A percentile compares a stretch with the other conserved stretches of the same genome.
phyloP scores from a whole-genome alignment of 2,329 filamentous ascomycete species.

The Orbilia quercus region DNA sequence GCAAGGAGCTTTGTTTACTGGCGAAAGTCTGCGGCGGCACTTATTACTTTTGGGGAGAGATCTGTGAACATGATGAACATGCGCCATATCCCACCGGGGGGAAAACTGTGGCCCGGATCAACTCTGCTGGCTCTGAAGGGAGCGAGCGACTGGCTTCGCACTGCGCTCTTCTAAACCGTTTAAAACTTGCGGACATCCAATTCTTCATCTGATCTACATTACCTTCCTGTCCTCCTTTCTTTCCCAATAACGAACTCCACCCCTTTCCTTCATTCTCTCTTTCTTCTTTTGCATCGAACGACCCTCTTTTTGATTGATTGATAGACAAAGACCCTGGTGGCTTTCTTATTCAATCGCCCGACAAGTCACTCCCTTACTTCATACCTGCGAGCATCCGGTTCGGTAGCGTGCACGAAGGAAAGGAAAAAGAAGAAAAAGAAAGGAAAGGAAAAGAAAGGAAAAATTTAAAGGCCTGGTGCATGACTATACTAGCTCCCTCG shows the following conservation, averaged over 20 bases:
- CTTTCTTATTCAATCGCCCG: constrained; percentile 38
- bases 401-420: background rate
- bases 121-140: too few species aligned
- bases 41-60: constrained; percentile 17
- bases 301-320: constrained; percentile 38
- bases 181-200: constrained; percentile 49
- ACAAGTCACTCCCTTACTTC: constrained; percentile 36
- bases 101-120: background rate
- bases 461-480: constrained; percentile 10
- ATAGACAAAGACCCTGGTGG: constrained; percentile 52
- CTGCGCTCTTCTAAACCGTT: constrained; percentile 32
- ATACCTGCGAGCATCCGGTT: constrained; percentile 10
- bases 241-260: constrained; percentile 35
- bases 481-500: constrained; percentile 11
- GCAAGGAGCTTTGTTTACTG: background rate
- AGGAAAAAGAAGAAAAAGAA: background rate
- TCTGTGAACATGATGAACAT: constrained; percentile 21
- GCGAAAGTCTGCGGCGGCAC: constrained; percentile 46
- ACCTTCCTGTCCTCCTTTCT: constrained; percentile 42
- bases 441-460: too few species aligned
- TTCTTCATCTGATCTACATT: constrained; percentile 55
- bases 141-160: constrained; percentile 3
- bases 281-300: constrained; percentile 33
- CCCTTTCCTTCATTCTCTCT: constrained; percentile 41
- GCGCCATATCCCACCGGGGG: constrained; percentile 2